These are phyloP conservation scores for Lathyrus oleraceus DNA, from an alignment of 306 rosid genomes.

Conservation along the genomic window DNA sequence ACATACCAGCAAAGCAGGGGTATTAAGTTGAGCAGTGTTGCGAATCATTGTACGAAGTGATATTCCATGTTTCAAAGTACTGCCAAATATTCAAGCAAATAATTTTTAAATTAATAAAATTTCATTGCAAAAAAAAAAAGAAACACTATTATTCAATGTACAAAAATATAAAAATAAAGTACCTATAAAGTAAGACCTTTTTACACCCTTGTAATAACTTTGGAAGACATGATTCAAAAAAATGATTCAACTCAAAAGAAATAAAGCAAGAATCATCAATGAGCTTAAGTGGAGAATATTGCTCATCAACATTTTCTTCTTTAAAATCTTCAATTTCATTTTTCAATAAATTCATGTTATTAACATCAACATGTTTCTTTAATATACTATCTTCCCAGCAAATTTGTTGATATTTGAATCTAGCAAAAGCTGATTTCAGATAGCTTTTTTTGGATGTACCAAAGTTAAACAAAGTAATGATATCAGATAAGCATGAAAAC, in stretches of 20 bases:
- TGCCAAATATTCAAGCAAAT: constrained; percentile 71
- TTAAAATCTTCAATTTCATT: constrained; percentile 49
- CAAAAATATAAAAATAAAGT: constrained; percentile 35
- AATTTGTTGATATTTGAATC: neutral
- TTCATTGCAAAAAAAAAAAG: constrained; percentile 29
- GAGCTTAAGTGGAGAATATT: constrained; percentile 50
- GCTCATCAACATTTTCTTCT: constrained; percentile 48
- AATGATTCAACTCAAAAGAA: constrained; percentile 61
- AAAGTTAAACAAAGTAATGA: constrained; percentile 51
- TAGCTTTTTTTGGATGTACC: constrained; percentile 48
- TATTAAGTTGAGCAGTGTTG: constrained; percentile 68
- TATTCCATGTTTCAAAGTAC: constrained; percentile 88
- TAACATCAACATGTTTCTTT: constrained; percentile 39
- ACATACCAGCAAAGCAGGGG: constrained; percentile 86
- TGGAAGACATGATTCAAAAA: constrained; percentile 75
- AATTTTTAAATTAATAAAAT: constrained; percentile 34
- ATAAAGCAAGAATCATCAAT: constrained; percentile 70
- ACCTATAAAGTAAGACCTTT: constrained; percentile 89
- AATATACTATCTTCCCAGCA: constrained; percentile 43
- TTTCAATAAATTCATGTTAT: no score
- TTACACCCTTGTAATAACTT: constrained; percentile 89
- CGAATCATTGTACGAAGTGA: constrained; percentile 95
- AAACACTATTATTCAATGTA: constrained; percentile 11
- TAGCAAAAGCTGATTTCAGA: constrained; percentile 12
- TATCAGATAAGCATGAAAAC: constrained; percentile 62